Evolutionary conservation across 257 asterid species (phyloP).

Genomic region (Apocynum venetum): DNA sequence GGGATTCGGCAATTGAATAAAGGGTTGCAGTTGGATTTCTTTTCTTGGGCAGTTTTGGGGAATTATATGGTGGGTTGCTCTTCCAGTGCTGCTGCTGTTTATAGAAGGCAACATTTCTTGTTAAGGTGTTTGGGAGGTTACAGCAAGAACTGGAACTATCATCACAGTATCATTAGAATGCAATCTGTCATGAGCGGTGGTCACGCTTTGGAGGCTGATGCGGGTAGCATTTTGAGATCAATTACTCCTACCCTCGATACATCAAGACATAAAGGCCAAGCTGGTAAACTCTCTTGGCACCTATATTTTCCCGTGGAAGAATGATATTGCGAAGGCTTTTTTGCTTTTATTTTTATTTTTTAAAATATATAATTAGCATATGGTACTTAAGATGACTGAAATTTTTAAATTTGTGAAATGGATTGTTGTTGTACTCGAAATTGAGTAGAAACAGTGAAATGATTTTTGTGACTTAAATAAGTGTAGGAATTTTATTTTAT

Average conservation of each 20-base stretch:
- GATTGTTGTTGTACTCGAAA: not conserved
- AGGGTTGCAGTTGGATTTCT: conserved; percentile 1
- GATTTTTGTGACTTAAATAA: not conserved
- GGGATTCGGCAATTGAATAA: conserved; percentile 4
- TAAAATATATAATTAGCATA: not conserved
- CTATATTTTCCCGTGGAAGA: not conserved
- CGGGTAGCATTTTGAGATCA: conserved; percentile 62
- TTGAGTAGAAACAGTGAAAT: not conserved
- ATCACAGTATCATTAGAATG: conserved; percentile 41
- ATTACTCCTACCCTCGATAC: conserved; percentile 75
- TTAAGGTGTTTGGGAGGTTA: conserved; percentile 65
- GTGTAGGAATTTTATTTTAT: not conserved
- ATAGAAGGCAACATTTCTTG: conserved; percentile 69
- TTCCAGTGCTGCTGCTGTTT: conserved; percentile 41
- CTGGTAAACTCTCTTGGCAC: conserved; percentile 45
- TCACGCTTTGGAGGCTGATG: conserved; percentile 58
- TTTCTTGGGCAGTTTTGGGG: conserved; percentile 16
- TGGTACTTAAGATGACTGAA: not conserved
- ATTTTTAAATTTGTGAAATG: not conserved
- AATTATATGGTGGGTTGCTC: conserved; percentile 54
- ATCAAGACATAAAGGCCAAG: conserved; percentile 90
- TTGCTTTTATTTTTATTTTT: not conserved
- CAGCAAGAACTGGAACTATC: conserved; percentile 19
- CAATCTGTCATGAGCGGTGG: conserved; percentile 49
- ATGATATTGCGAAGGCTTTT: not conserved